These are phyloP conservation scores for Coemansia sp. DNA, from an alignment of 192 early-diverging fungal species.

Conservation along the genomic window DNA sequence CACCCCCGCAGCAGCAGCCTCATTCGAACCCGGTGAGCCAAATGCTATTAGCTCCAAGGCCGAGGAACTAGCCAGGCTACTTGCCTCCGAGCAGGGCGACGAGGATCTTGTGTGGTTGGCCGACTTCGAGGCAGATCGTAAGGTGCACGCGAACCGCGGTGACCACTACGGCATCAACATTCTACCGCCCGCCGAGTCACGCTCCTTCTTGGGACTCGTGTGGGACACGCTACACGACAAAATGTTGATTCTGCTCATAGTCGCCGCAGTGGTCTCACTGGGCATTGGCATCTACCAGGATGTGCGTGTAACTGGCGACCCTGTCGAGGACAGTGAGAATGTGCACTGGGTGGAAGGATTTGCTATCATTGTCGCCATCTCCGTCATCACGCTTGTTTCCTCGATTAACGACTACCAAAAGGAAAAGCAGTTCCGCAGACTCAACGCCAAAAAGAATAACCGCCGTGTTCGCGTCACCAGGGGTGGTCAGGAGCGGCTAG, in stretches of 20 bases:
- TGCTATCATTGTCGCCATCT: slow-evolving; percentile 76
- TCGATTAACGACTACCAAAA: slow-evolving; percentile 86
- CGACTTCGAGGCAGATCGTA: slow-evolving; percentile 45
- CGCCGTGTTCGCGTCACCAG: slow-evolving; percentile 75
- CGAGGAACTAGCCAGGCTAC: slow-evolving; percentile 30
- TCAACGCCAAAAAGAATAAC: slow-evolving; percentile 87
- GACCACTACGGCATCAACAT: slow-evolving; percentile 69
- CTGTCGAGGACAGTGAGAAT: slow-evolving; percentile 41
- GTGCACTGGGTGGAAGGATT: slow-evolving; percentile 87
- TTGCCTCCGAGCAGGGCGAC: slow-evolving; percentile 37
- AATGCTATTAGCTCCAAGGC: background rate
- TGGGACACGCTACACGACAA: slow-evolving; percentile 84
- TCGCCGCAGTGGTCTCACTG: slow-evolving; percentile 78
- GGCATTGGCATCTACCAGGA: slow-evolving; percentile 83
- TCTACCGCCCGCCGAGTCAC: slow-evolving; percentile 67
- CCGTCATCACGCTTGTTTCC: slow-evolving; percentile 76
- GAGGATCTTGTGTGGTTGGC: slow-evolving; percentile 32
- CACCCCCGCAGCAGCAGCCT: background rate
- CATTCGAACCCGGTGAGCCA: background rate
- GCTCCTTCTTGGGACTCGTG: slow-evolving; percentile 71
- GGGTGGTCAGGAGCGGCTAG: slow-evolving; percentile 62
- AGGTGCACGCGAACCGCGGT: slow-evolving; percentile 57
- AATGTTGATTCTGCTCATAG: slow-evolving; percentile 72
- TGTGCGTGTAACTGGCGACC: slow-evolving; percentile 53
- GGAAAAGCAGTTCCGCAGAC: slow-evolving; percentile 80